phyloP scores from a whole-genome alignment of 495 filamentous ascomycete species.

The Cetradonia linearis region DNA sequence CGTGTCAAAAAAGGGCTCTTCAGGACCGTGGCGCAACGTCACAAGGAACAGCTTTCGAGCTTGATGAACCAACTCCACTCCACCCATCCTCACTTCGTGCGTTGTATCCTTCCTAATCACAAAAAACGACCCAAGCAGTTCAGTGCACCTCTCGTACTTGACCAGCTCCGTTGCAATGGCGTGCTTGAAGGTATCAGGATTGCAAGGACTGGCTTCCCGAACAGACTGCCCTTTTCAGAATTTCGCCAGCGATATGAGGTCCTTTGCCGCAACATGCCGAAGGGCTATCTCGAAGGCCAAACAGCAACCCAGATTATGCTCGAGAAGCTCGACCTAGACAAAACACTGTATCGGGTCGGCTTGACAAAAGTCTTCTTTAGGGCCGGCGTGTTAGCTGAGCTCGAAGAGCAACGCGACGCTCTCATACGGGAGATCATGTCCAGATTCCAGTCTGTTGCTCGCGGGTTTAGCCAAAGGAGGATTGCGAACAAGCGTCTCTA shows the following conservation, averaged over 20 bases:
- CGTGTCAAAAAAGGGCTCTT: conserved; percentile 97
- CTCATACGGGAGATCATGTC: conserved; percentile 88
- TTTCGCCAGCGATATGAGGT: conserved; percentile 96
- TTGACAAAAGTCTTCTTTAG: conserved; percentile 98
- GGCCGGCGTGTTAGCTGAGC: conserved; percentile 87
- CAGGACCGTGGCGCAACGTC: conserved; percentile 89
- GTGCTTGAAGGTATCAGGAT: conserved; percentile 97
- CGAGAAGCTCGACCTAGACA: conserved; percentile 77
- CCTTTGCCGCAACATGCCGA: conserved; percentile 82
- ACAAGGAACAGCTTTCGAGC: conserved; percentile 92
- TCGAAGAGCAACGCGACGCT: conserved; percentile 89
- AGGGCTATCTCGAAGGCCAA: conserved; percentile 85
- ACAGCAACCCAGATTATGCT: conserved; percentile 76
- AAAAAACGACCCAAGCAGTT: conserved; percentile 95
- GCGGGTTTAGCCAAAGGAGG: conserved; percentile 79
- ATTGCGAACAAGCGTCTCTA: conserved; percentile 88
- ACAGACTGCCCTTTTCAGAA: conserved; percentile 81
- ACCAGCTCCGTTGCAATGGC: conserved; percentile 96
- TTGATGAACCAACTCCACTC: conserved; percentile 93
- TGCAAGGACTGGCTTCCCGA: conserved; percentile 96
- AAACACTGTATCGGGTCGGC: conserved; percentile 79
- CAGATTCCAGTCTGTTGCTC: conserved; percentile 82
- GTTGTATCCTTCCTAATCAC: conserved; percentile 97
- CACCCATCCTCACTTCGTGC: conserved; percentile 96
- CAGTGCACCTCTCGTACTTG: conserved; percentile 76